Evolutionary conservation across 768 basidiomycete genomes (phyloP), one percentile per base, ranked within the genome.

Genomic region (Lactarius trivialis): DNA sequence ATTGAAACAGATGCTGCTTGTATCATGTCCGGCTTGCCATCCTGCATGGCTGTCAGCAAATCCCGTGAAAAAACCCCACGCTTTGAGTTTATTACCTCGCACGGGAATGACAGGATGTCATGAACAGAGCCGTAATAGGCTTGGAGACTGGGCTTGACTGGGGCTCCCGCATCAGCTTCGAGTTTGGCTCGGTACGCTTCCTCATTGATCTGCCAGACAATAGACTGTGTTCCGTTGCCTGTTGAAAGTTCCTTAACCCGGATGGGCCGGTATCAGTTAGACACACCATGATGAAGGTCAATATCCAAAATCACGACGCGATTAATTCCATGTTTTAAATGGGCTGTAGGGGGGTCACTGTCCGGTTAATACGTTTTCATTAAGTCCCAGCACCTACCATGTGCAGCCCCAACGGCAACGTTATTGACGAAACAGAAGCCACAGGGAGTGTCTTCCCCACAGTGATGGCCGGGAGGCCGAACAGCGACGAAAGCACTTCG

Each of bases 371-470:
- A 33, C 39, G 2, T 26, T 6, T 54, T n/a, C n/a, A 41, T 33
- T 21, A 28, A 43, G 52, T 33, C 11, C 9, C 11, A 57, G 11
- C 14, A 4, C 79, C 43, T 68, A 93, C 93, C 95, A 70, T 98
- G 92, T 15, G 93, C 92, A 34, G 93, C 93, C 0, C 81, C 94
- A 3, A 98, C 81, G 0, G 88, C 86, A 0, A 97, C 89, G 69
- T 98, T 99, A 67, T 98, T 98, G 33, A 97, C 81, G 68, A 95
- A 97, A 73, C 96, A 98, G 72, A 98, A 98, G 0, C 96, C 96
- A 11, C 85, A 87, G 0, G 96, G 96, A 0, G 83, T 83, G 62
- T 93, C 84, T 73, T 94, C 93, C 2, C 91, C 91, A 69, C 94
- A 96, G 68, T 98, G 94, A 77, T 97, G 94, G 1, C 96, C 95